phyloP scores from a whole-genome alignment of 2,329 filamentous ascomycete genomes.

The Phialemoniopsis sp. region DNA sequence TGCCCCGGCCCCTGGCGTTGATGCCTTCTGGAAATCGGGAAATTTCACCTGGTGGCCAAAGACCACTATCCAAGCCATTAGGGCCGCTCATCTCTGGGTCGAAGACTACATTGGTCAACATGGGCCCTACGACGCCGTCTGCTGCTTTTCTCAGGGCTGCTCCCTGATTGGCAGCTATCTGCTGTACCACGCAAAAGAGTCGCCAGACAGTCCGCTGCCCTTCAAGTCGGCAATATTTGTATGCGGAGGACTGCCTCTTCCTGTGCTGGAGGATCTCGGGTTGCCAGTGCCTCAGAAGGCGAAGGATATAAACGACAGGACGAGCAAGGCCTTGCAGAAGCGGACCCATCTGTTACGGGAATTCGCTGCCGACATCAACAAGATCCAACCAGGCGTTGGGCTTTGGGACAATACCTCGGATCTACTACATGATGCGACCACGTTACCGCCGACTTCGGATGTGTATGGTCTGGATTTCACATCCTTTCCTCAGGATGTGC shows the following conservation, averaged over 20 bases:
- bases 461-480: constrained; percentile 28
- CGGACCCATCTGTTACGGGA: constrained; percentile 19
- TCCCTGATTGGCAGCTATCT: constrained; percentile 31
- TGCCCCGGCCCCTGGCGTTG: constrained; percentile 24
- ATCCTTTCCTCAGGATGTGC: constrained; percentile 19
- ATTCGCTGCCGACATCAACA: constrained; percentile 15
- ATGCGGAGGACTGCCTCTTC: constrained; percentile 30
- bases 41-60: constrained; percentile 23
- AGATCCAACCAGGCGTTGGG: constrained; percentile 19
- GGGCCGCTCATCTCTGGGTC: constrained; percentile 28
- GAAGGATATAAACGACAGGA: constrained; percentile 19
- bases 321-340: constrained; percentile 15
- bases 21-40: constrained; percentile 21
- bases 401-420: constrained; percentile 26
- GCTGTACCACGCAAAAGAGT: constrained; percentile 28
- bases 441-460: constrained; percentile 18
- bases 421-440: constrained; percentile 21
- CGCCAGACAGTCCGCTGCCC: constrained; percentile 19
- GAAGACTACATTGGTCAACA: constrained; percentile 22
- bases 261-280: constrained; percentile 26
- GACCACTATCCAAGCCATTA: constrained; percentile 21
- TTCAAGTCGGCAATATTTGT: constrained; percentile 35
- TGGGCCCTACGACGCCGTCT: constrained; percentile 27
- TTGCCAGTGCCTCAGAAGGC: constrained; percentile 23
- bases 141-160: constrained; percentile 34